A percentile compares a stretch with the other conserved stretches of the same genome.
phyloP scores from a whole-genome alignment of 768 basidiomycete species.

The Leucocoprinus sp. region DNA sequence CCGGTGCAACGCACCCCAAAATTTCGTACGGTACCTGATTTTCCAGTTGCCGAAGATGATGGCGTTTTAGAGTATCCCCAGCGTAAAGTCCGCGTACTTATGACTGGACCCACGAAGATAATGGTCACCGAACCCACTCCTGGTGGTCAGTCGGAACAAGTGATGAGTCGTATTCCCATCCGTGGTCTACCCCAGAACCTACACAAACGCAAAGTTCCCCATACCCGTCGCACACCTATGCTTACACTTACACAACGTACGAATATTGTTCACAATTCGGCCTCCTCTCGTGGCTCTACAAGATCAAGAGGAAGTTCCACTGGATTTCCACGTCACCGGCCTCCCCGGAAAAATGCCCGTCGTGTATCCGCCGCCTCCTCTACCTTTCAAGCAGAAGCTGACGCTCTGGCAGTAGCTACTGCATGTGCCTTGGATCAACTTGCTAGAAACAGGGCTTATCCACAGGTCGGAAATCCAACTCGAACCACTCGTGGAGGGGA shows the following conservation, averaged over 20 bases:
- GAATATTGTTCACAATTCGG: slow-evolving; percentile 11
- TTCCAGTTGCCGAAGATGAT: slow-evolving; percentile 11
- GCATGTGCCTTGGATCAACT: slow-evolving; percentile 14
- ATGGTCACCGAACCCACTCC: slow-evolving; percentile 50
- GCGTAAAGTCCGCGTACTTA: slow-evolving; percentile 32
- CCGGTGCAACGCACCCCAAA: not conserved
- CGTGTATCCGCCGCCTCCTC: slow-evolving; percentile 17
- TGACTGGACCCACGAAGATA: slow-evolving; percentile 41
- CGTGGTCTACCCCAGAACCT: slow-evolving; percentile 34
- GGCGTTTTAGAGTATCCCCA: slow-evolving; percentile 11
- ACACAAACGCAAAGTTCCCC: slow-evolving; percentile 20
- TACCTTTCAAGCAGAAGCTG: slow-evolving; percentile 12
- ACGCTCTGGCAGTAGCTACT: slow-evolving; percentile 11
- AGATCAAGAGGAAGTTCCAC: slow-evolving; percentile 22
- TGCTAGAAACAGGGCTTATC: slow-evolving; percentile 12
- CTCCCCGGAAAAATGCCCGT: slow-evolving; percentile 21
- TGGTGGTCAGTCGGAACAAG: slow-evolving; percentile 21
- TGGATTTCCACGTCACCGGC: slow-evolving; percentile 23
- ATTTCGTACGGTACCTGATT: not conserved
- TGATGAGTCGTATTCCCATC: slow-evolving; percentile 28
- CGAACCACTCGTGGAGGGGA: slow-evolving; percentile 14
- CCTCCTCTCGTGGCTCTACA: slow-evolving; percentile 4
- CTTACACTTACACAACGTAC: slow-evolving; percentile 20
- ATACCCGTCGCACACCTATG: slow-evolving; percentile 17
- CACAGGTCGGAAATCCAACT: not conserved